phyloP scores from a whole-genome alignment of 2,329 filamentous ascomycete species.

The Teratosphaeriaceae sp. region DNA sequence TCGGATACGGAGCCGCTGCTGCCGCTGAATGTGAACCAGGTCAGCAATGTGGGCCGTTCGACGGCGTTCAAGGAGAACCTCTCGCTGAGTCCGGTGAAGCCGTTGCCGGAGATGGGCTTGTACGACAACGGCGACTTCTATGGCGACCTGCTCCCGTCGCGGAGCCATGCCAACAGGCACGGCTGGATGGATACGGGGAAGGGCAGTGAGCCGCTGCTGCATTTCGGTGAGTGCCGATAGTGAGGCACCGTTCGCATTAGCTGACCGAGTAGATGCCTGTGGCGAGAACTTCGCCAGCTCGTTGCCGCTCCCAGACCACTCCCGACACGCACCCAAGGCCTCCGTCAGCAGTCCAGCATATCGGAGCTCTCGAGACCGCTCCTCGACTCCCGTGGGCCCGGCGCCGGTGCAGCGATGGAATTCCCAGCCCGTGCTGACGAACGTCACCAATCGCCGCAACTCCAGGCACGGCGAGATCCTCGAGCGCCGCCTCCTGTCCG shows the following conservation, averaged over 20 bases:
- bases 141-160: constrained; percentile 11
- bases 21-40: constrained; percentile 9
- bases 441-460: constrained; percentile 15
- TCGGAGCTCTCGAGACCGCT: constrained; percentile 13
- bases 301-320: not conserved
- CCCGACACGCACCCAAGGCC: not conserved
- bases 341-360: constrained; percentile 20
- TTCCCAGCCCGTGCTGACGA: constrained; percentile 25
- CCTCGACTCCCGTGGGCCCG: constrained; percentile 15
- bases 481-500: constrained; percentile 25
- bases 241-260: no score
- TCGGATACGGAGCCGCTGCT: constrained; percentile 31
- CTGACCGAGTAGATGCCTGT: constrained; percentile 1
- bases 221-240: not conserved
- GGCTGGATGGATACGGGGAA: constrained; percentile 11
- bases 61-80: constrained; percentile 30
- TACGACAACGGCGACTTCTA: constrained; percentile 13
- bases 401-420: constrained; percentile 24
- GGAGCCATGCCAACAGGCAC: constrained; percentile 11
- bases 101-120: constrained; percentile 15
- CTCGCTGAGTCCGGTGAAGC: constrained; percentile 22
- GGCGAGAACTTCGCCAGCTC: not conserved
- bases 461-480: constrained; percentile 24
- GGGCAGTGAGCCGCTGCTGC: constrained; percentile 3
- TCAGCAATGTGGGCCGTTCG: constrained; percentile 13